Evolutionary conservation across 495 filamentous ascomycete species (phyloP), one percentile per base, ranked within the genome.

Genomic region (Penicillium angulare): DNA sequence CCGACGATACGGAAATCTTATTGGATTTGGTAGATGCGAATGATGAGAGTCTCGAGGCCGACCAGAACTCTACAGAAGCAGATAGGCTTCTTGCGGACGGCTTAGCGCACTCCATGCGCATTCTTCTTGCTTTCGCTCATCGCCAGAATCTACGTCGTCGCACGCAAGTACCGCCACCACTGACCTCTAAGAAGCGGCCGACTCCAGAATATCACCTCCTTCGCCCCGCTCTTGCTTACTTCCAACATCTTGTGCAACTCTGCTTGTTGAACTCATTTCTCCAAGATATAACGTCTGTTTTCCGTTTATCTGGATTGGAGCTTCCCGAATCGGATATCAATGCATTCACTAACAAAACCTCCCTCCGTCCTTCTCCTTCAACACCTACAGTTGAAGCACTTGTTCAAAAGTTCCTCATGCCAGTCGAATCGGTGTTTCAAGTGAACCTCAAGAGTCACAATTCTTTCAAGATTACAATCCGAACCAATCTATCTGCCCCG

Each of bases 81-180:
- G 57, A 75, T 10, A 66, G 64, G 21, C 48, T 52, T 4, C 63
- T 84, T 31, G 83, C 86, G 2, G 69, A 85, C 53, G 77, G 72
- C 1, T 69, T 86, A 18, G 76, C 74, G 5, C 66, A 84, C 50
- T 76, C 80, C 0, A 76, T 90, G 12, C 81, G 84, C 15, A 76
- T 92, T 32, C 76, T 92, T 3, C 79, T 92, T n/a, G 78, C 78
- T 23, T 82, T 87, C 53, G 79, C 84, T 8, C 88, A 95, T 61
- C 77, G 83, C 17, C 79, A 85, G 52, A 89, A 83, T 35, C 73
- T 86, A 10, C 74, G 75, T 10, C 78, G 76, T 3, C 78, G 88
- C 32, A 85, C 80, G 6, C 80, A 83, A 50, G 64, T 75, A 0
- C 84, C 86, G 16, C 77, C 77, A 0, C 81, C 85, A 0, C 62